Evolutionary conservation across 2,329 filamentous ascomycete species (phyloP), one percentile per base, ranked within the genome.

Genomic region (Exophiala dermatitidis): DNA sequence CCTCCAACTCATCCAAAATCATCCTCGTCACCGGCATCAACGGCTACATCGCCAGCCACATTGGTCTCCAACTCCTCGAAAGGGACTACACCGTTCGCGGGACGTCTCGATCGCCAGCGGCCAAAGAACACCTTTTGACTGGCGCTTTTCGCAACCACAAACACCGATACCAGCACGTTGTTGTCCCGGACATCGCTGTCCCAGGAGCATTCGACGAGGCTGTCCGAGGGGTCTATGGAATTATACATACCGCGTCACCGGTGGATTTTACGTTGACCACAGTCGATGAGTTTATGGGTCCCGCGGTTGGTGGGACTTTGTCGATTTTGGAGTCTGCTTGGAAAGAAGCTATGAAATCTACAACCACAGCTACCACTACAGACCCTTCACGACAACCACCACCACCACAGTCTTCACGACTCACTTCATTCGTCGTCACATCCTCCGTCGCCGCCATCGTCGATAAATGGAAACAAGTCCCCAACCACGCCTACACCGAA

Each of bases 21-120:
- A 65, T 68, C 8, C 64, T 69, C 7, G 64, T 73, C 12, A 71
- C 70, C 0, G 71, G 71, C 30, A 68, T 70, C 50, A 72, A 71
- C 48, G 70, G 70, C 49, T 73, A 70, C 60, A 70, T 73, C 38
- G 69, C 65, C 12, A 65, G 63, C 8, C 62, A 66, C n/a, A 66
- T 70, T 9, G 67, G 70, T 26, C 62, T 68, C 19, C 64, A 66
- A 10, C 66, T 72, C 19, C 67, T 73, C 4, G 50, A 66, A 12
- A 65, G 64, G 8, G 71, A 71, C 2, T 72, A 72, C 49, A 62
- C 62, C 0, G 68, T 72, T n/a, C 66, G 70, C 1, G 71, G 69
- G 46, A 70, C 67, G 1, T 69, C 67, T 3, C 67, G 71, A 1
- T 69, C 69, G 1, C 46, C 29, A 1, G 29, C 48, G 29, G 49